These are phyloP conservation scores for Apostasia ramifera DNA, from an alignment of 106 monocot species.

Conservation along the genomic window DNA sequence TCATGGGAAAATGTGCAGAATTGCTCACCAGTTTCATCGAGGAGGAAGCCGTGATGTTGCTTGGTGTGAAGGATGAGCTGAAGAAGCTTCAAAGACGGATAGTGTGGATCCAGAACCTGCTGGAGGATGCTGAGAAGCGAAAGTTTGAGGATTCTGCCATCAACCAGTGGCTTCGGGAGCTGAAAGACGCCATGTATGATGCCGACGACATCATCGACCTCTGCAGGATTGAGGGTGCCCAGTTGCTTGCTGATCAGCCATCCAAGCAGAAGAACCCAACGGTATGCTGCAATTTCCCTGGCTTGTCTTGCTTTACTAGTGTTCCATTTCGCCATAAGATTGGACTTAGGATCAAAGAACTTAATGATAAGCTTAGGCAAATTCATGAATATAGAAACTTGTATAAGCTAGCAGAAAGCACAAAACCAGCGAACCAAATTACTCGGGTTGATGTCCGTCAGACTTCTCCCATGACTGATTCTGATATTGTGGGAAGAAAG, in stretches of 20 bases:
- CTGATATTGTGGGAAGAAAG: constrained; percentile 18
- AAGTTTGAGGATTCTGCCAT: constrained; percentile 8
- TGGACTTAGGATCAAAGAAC: constrained; percentile 3
- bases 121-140: constrained; percentile 5
- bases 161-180: constrained; percentile 8
- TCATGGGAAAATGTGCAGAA: constrained; percentile 1
- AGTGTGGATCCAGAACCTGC: constrained; percentile 4
- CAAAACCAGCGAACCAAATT: neutral
- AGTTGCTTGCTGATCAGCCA: neutral
- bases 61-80: constrained; percentile 12
- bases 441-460: neutral
- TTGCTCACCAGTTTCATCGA: neutral
- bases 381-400: constrained; percentile 5
- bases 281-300: neutral
- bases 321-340: constrained; percentile 5
- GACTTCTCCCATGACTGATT: constrained; percentile 9
- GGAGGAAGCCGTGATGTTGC: constrained; percentile 9
- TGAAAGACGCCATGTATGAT: constrained; percentile 12
- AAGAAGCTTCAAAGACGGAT: constrained; percentile 1
- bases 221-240: constrained; percentile 5
- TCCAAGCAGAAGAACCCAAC: neutral
- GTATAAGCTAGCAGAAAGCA: neutral
- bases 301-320: constrained; percentile 4
- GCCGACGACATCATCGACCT: constrained; percentile 11
- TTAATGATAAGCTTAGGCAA: constrained; percentile 10